phyloP scores from a whole-genome alignment of 228 moss, liverwort and hornwort species.

The Sphagnum fallax region DNA sequence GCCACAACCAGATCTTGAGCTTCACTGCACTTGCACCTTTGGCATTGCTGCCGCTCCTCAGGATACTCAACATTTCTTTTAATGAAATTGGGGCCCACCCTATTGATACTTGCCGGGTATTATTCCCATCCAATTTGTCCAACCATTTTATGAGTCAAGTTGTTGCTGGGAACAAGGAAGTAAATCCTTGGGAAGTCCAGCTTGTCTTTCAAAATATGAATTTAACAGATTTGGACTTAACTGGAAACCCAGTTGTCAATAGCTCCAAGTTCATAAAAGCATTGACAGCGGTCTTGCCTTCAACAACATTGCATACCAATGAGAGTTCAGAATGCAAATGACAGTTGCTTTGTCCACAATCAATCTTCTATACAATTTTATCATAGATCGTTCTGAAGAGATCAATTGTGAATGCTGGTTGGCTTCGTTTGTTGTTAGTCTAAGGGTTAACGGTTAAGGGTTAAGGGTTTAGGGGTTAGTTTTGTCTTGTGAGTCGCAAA shows the following conservation, averaged over 20 bases:
- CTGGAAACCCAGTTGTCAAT: conserved; percentile 32
- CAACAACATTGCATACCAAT: neutral
- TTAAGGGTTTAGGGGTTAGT: too few species aligned
- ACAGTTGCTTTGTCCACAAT: too few species aligned
- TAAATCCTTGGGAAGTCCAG: conserved; percentile 25
- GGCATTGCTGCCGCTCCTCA: conserved; percentile 22
- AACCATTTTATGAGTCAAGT: neutral
- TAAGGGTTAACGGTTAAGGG: too few species aligned
- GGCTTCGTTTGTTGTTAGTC: too few species aligned
- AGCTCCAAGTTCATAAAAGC: conserved; percentile 15
- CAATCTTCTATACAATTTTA: too few species aligned
- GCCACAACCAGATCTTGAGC: conserved; percentile 32
- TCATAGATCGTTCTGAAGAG: too few species aligned
- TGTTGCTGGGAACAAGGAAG: neutral
- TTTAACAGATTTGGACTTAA: conserved; percentile 20
- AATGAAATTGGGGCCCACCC: conserved; percentile 37
- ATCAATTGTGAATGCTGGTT: too few species aligned
- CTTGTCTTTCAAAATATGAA: conserved; percentile 21
- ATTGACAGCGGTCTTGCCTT: conserved; percentile 7
- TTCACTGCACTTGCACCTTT: conserved; percentile 44
- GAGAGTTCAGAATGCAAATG: too few species aligned
- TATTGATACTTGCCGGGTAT: conserved; percentile 38
- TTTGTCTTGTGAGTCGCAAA: neutral
- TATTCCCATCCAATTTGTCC: conserved; percentile 33
- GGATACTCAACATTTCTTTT: conserved; percentile 30